phyloP scores from a whole-genome alignment of 164 flowering plant species.

The Dillenia suffruticosa region DNA sequence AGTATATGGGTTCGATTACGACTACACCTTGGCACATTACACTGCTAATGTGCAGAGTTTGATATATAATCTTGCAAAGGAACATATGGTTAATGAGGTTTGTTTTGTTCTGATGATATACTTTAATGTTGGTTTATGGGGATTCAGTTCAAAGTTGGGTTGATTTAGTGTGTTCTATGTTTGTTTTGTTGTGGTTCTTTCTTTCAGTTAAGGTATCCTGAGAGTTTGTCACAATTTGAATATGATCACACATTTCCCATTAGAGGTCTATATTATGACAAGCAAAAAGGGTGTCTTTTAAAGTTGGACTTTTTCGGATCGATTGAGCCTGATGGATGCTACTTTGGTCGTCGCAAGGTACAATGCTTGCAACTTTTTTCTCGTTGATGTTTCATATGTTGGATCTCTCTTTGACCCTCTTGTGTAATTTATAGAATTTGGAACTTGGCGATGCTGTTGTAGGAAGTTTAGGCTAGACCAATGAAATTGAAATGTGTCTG shows the following conservation, averaged over 20 bases:
- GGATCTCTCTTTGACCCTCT: too few species aligned
- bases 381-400: neutral
- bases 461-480: too few species aligned
- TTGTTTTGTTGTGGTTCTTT: slow-evolving; percentile 2
- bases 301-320: slow-evolving; percentile 94
- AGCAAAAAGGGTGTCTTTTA: slow-evolving; percentile 76
- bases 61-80: slow-evolving; percentile 87
- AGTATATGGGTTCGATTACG: slow-evolving; percentile 92
- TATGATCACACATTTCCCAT: slow-evolving; percentile 85
- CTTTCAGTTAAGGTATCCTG: slow-evolving; percentile 81
- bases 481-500: too few species aligned
- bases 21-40: slow-evolving; percentile 95
- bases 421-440: too few species aligned
- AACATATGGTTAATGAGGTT: slow-evolving; percentile 87
- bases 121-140: neutral
- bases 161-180: slow-evolving; percentile 6
- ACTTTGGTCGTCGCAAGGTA: slow-evolving; percentile 88
- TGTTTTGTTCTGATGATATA: slow-evolving; percentile 11
- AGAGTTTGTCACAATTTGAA: slow-evolving; percentile 55
- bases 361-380: neutral
- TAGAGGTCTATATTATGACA: slow-evolving; percentile 85
- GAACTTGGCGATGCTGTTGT: too few species aligned
- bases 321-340: slow-evolving; percentile 90
- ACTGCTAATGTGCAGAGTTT: slow-evolving; percentile 68
- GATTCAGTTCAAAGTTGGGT: neutral